Evolutionary conservation across 495 filamentous ascomycete species (phyloP), one percentile per base, ranked within the genome.

Genomic region (Glutinoglossum americanum): DNA sequence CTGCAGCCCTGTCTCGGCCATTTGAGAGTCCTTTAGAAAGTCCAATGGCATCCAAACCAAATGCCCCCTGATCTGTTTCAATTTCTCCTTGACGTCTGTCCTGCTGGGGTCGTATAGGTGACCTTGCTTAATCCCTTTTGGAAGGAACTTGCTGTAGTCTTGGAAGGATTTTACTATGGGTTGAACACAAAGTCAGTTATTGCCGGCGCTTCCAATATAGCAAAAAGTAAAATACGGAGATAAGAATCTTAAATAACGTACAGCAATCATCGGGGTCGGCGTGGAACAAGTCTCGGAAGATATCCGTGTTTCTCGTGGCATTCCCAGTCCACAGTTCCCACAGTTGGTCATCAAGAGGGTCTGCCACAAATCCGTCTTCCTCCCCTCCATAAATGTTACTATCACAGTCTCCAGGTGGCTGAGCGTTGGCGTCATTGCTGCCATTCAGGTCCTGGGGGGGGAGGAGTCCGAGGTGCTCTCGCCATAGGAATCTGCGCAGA

Each of bases 21-120:
- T 92, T 62, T 83, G 74, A 0, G 83, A 89, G 62, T 94, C 84
- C 60, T 74, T 71, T 64, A 96, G 68, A 64, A 94, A 97, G 44
- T 90, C 79, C 62, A 96, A 64, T 51, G 88, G 89, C 83, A 95
- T 87, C 90, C 90, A 96, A 0, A 98, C 89, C 28, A 98, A 67
- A 73, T 96, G 92, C 0, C 90, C 92, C 67, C 79, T 83, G 65
- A 96, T 79, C 61, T 77, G 70, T 64, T 87, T 82, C 33, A 98
- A 71, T 67, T 87, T 86, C 64, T 75, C 62, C 25, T 84, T 75
- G 15, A 93, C 80, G 49, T 90, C 81, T 25, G 77, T 67, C 0
- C 75, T 74, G 70, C 80, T 85, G 11, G 76, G 76, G 64, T 90
- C 84, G 64, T 83, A 92, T 57, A 96, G 74, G 69, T 96, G 89